Evolutionary conservation across 768 basidiomycete genomes (phyloP).

Genomic region (Trametes cingulata): DNA sequence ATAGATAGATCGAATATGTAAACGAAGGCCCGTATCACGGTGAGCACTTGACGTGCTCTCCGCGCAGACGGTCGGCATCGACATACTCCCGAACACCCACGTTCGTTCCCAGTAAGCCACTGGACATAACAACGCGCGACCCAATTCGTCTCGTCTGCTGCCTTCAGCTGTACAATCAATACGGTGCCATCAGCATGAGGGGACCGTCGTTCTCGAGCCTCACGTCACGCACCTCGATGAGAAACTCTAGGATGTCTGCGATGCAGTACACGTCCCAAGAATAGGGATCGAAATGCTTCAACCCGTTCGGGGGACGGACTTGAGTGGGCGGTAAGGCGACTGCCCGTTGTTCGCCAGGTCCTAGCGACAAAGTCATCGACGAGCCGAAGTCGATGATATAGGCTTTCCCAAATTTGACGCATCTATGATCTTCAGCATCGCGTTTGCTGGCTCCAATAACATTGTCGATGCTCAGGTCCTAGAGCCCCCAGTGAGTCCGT

Average conservation of each 20-base stretch:
- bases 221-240: background rate
- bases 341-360: background rate
- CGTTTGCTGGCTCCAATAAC: background rate
- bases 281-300: background rate
- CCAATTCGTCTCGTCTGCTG: no score
- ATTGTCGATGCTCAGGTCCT: background rate
- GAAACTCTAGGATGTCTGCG: background rate
- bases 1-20: no score
- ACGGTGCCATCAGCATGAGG: no score
- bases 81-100: no score
- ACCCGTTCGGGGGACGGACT: background rate
- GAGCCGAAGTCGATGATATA: conserved; percentile 6
- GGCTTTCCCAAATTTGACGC: background rate
- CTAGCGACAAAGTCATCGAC: background rate
- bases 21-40: no score
- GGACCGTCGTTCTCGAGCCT: no score
- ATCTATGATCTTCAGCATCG: background rate
- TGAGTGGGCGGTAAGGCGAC: background rate
- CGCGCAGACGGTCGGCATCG: no score
- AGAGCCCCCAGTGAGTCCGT: background rate
- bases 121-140: no score
- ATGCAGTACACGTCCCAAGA: conserved; percentile 1
- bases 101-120: no score
- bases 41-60: no score
- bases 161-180: no score